These are phyloP conservation scores for Tolypocladium tundrense DNA, from an alignment of 2,329 filamentous ascomycete species.

Conservation along the genomic window DNA sequence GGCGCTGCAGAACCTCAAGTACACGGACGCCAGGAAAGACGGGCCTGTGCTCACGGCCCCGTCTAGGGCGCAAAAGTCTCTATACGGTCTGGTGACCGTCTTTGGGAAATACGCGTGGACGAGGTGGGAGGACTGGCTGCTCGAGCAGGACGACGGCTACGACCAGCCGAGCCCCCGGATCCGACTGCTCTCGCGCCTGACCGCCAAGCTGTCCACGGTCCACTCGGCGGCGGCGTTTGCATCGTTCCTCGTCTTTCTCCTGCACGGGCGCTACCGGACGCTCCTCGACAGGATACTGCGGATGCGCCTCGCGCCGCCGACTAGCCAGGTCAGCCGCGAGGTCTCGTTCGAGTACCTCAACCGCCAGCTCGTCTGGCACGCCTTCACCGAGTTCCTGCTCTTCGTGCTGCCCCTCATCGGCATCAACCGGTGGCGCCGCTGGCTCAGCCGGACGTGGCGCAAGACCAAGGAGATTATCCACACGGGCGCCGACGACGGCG, in stretches of 20 bases:
- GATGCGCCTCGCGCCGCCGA: slow-evolving; percentile 76
- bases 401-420: slow-evolving; percentile 96
- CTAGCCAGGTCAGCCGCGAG: slow-evolving; percentile 76
- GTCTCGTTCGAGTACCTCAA: slow-evolving; percentile 98
- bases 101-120: slow-evolving; percentile 84
- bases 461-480: slow-evolving; percentile 60
- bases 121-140: slow-evolving; percentile 81
- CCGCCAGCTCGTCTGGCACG: slow-evolving; percentile 96
- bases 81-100: slow-evolving; percentile 79
- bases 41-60: slow-evolving; percentile 58
- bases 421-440: slow-evolving; percentile 83
- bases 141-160: slow-evolving; percentile 67
- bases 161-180: slow-evolving; percentile 45
- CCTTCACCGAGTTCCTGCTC: slow-evolving; percentile 97
- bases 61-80: slow-evolving; percentile 68
- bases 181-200: slow-evolving; percentile 55
- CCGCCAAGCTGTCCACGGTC: slow-evolving; percentile 56
- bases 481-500: slow-evolving; percentile 33
- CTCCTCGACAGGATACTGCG: slow-evolving; percentile 76
- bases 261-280: slow-evolving; percentile 85
- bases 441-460: slow-evolving; percentile 79
- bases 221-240: slow-evolving; percentile 74
- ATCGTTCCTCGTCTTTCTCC: slow-evolving; percentile 83
- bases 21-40: slow-evolving; percentile 66
- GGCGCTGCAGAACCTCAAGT: slow-evolving; percentile 81